Evolutionary conservation across 768 basidiomycete genomes (phyloP).

Genomic region (Hericium coralloides): DNA sequence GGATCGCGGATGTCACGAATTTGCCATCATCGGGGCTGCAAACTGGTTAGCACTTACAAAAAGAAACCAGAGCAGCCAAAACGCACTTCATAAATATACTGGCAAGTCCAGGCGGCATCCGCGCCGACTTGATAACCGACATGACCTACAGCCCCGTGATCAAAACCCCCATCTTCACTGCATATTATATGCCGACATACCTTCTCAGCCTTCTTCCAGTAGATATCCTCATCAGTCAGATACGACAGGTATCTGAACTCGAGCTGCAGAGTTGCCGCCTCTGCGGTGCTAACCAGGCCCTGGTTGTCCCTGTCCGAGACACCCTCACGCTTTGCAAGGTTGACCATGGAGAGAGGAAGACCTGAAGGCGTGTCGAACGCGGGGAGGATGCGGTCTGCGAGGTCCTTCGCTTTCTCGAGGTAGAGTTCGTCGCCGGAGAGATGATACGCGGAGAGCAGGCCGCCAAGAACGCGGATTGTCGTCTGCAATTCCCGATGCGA

Average conservation of each 20-base stretch:
- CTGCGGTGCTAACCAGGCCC: slow-evolving; percentile 69
- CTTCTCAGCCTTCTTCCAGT: slow-evolving; percentile 75
- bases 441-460: slow-evolving; percentile 79
- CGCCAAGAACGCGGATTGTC: slow-evolving; percentile 88
- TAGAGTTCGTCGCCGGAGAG: slow-evolving; percentile 64
- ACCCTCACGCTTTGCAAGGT: slow-evolving; percentile 55
- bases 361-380: slow-evolving; percentile 78
- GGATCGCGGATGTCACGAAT: slow-evolving; percentile 63
- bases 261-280: slow-evolving; percentile 83
- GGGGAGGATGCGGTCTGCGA: slow-evolving; percentile 79
- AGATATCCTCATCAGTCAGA: slow-evolving; percentile 66
- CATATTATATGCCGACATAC: slow-evolving; percentile 25
- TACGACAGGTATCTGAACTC: slow-evolving; percentile 84
- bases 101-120: slow-evolving; percentile 62
- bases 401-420: slow-evolving; percentile 69
- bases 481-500: slow-evolving; percentile 39
- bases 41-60: not conserved
- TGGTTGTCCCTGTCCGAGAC: slow-evolving; percentile 49
- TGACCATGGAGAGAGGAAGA: slow-evolving; percentile 72
- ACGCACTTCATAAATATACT: slow-evolving; percentile 77
- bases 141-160: slow-evolving; percentile 39
- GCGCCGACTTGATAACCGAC: slow-evolving; percentile 54
- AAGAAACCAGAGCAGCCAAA: not conserved
- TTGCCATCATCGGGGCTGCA: slow-evolving; percentile 40
- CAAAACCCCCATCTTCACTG: not conserved